These are phyloP conservation scores for Pseudocercospora musae DNA, from an alignment of 2,329 filamentous ascomycete genomes.

Conservation along the genomic window DNA sequence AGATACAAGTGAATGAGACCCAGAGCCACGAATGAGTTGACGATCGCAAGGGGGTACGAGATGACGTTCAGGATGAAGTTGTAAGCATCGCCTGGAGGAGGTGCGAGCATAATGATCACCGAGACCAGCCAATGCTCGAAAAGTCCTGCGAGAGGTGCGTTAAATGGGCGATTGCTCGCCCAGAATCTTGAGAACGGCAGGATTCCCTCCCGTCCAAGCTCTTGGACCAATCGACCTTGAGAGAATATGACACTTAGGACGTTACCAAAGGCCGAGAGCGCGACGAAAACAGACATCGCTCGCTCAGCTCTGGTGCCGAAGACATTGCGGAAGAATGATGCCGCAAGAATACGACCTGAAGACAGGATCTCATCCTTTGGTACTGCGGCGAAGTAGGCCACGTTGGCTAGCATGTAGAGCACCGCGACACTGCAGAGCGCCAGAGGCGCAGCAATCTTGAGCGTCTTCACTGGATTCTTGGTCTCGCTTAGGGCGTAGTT, in stretches of 20 bases:
- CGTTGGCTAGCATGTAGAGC: constrained; percentile 30
- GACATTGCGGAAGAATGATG: constrained; percentile 32
- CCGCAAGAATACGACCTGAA: constrained; percentile 14
- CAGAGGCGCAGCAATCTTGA: constrained; percentile 36
- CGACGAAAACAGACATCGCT: constrained; percentile 51
- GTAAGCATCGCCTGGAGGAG: constrained; percentile 65
- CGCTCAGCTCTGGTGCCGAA: constrained; percentile 59
- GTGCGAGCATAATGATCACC: constrained; percentile 63
- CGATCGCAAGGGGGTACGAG: constrained; percentile 60
- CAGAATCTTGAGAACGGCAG: constrained; percentile 52
- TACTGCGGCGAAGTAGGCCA: constrained; percentile 37
- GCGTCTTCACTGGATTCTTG: constrained; percentile 38
- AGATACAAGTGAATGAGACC: constrained; percentile 50
- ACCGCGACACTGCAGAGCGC: constrained; percentile 33
- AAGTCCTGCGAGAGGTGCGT: constrained; percentile 31
- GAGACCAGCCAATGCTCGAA: constrained; percentile 44
- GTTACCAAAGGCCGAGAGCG: constrained; percentile 55
- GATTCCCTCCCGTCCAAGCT: constrained; percentile 59
- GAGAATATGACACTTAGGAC: constrained; percentile 58
- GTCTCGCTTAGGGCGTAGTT: constrained; percentile 52
- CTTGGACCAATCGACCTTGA: constrained; percentile 56
- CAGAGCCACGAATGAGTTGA: constrained; percentile 52
- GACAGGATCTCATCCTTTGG: constrained; percentile 23
- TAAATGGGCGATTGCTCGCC: constrained; percentile 54
- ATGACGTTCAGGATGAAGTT: constrained; percentile 57